A percentile compares a stretch with the other conserved stretches of the same genome.
These are phyloP conservation scores for Phytophthora cryptogea DNA, from an alignment of 352 stramenopile genomes.

Conservation along the genomic window DNA sequence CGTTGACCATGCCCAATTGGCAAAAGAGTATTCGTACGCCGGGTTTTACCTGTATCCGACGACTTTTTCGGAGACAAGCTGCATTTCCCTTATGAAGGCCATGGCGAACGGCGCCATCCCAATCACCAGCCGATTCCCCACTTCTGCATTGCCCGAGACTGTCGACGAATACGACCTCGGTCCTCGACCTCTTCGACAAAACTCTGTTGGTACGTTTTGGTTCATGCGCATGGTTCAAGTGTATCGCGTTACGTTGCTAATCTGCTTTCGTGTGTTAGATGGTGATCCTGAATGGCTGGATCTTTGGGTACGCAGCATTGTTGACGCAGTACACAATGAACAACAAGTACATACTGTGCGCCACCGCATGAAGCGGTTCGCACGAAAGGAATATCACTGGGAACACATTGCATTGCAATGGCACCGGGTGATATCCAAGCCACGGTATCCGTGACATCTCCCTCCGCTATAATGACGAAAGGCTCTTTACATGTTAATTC, in stretches of 20 bases:
- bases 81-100: constrained; percentile 92
- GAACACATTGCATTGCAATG: constrained; percentile 58
- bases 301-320: constrained; percentile 57
- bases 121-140: constrained; percentile 78
- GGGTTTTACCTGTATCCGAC: constrained; percentile 93
- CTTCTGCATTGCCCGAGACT: constrained; percentile 75
- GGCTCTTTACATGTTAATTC: neutral
- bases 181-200: constrained; percentile 36
- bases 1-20: constrained; percentile 78
- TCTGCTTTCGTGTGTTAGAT: constrained; percentile 14
- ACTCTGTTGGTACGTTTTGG: constrained; percentile 24
- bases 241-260: neutral
- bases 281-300: constrained; percentile 49
- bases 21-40: constrained; percentile 61
- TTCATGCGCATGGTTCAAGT: neutral
- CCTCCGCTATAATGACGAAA: constrained; percentile 3
- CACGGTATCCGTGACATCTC: constrained; percentile 14
- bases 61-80: constrained; percentile 90
- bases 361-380: constrained; percentile 63
- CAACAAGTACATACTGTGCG: constrained; percentile 36
- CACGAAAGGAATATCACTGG: constrained; percentile 58
- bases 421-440: constrained; percentile 46
- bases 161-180: constrained; percentile 75
- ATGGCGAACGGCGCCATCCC: constrained; percentile 90
- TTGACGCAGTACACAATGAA: constrained; percentile 39